These are phyloP conservation scores for Aspergillus tamarii DNA, from an alignment of 2,329 filamentous ascomycete species.

Conservation along the genomic window DNA sequence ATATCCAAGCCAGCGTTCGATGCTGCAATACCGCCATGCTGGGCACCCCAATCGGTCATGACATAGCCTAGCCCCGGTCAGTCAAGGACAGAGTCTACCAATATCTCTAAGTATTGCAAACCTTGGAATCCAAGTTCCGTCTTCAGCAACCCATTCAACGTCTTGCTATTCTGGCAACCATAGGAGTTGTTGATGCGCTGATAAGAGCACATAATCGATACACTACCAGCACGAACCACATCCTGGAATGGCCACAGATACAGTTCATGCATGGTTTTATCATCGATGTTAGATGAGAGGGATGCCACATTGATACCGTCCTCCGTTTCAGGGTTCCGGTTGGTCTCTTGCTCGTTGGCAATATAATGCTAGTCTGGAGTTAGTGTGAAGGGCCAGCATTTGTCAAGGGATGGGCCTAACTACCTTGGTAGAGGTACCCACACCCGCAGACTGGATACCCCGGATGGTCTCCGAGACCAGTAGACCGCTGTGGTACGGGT, in stretches of 20 bases:
- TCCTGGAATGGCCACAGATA: slow-evolving; percentile 71
- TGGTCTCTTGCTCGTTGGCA: slow-evolving; percentile 62
- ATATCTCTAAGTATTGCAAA: background rate
- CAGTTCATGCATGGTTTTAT: slow-evolving; percentile 66
- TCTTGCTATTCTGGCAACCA: slow-evolving; percentile 75
- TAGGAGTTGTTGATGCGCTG: slow-evolving; percentile 78
- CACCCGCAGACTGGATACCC: slow-evolving; percentile 50
- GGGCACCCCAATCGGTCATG: slow-evolving; percentile 77
- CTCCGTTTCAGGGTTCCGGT: slow-evolving; percentile 19
- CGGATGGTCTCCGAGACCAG: slow-evolving; percentile 48
- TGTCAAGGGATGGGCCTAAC: too few species aligned
- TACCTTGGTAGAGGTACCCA: slow-evolving; percentile 43
- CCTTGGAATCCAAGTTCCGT: slow-evolving; percentile 72
- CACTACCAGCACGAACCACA: slow-evolving; percentile 59
- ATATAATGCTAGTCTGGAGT: slow-evolving; percentile 56
- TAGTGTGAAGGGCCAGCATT: background rate
- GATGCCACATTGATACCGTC: slow-evolving; percentile 36
- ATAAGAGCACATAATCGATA: slow-evolving; percentile 63
- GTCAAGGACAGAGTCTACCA: background rate
- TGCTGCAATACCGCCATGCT: slow-evolving; percentile 56
- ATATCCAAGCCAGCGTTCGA: slow-evolving; percentile 32
- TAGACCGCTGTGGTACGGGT: slow-evolving; percentile 53
- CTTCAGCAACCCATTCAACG: slow-evolving; percentile 76
- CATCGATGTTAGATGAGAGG: slow-evolving; percentile 65
- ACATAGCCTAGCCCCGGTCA: slow-evolving; percentile 64